Conservation (phyloP, 306 rosid species). For the Cicer bijugum region DNA sequence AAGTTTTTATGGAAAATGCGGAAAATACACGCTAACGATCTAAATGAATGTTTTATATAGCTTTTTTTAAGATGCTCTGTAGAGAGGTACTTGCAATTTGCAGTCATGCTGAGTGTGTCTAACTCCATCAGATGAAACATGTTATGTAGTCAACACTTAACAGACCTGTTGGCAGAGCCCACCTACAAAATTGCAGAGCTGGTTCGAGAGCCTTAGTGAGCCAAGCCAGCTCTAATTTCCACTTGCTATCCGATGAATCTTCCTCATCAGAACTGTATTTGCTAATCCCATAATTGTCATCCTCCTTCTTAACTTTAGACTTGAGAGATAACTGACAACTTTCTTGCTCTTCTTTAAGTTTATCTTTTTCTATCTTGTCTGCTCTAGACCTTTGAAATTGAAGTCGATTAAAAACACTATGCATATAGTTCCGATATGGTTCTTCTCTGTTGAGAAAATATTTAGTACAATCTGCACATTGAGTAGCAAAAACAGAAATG, state of each 20-base stretch:
- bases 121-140: conserved; percentile 44
- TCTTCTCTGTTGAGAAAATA: conserved; percentile 51
- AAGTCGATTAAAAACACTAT: conserved; percentile 53
- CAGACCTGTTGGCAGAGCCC: conserved; percentile 93
- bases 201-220: conserved; percentile 84
- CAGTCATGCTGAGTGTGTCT: conserved; percentile 24
- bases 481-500: conserved; percentile 6
- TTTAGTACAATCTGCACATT: conserved; percentile 54
- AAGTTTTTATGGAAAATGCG: conserved; percentile 14
- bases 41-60: not conserved
- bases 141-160: conserved; percentile 51
- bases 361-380: conserved; percentile 56
- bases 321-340: conserved; percentile 47
- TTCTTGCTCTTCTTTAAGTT: conserved; percentile 46
- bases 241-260: conserved; percentile 58
- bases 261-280: conserved; percentile 60
- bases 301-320: conserved; percentile 49
- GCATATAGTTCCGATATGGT: conserved; percentile 51
- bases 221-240: conserved; percentile 87
- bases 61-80: conserved; percentile 19
- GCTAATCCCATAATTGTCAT: conserved; percentile 43
- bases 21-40: conserved; percentile 8
- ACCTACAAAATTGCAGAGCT: conserved; percentile 82
- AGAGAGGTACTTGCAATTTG: conserved; percentile 37
- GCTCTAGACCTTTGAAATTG: conserved; percentile 58